Conservation (phyloP, 345 rosid species). For the Leavenworthia alabamica region DNA sequence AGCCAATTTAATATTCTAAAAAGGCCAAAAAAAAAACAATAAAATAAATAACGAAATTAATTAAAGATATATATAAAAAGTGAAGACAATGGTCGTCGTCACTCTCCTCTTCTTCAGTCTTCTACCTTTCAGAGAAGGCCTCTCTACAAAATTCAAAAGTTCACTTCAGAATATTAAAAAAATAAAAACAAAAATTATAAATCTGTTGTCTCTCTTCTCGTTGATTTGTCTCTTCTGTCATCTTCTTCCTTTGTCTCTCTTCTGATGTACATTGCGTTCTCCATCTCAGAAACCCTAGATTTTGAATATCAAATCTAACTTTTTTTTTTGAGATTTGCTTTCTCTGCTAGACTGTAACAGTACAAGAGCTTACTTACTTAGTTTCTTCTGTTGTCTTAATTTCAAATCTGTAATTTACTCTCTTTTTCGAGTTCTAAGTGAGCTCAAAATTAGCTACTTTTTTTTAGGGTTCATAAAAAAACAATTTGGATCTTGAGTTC, state of each 20-base stretch:
- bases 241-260: slow-evolving; percentile 16
- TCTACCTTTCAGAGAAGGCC: slow-evolving; percentile 22
- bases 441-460: slow-evolving; percentile 5
- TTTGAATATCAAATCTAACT: slow-evolving; percentile 48
- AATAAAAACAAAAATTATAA: not conserved
- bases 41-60: not conserved
- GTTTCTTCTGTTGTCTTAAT: not conserved
- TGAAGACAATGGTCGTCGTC: slow-evolving; percentile 27
- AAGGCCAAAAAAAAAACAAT: not conserved
- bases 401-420: slow-evolving; percentile 12
- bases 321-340: slow-evolving; percentile 14
- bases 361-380: slow-evolving; percentile 8
- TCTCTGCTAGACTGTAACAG: slow-evolving; percentile 9
- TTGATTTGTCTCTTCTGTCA: slow-evolving; percentile 28
- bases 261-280: slow-evolving; percentile 30
- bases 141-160: slow-evolving; percentile 15
- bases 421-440: not conserved
- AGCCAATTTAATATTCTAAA: slow-evolving; percentile 1
- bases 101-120: slow-evolving; percentile 19
- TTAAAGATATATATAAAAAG: slow-evolving; percentile 1
- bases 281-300: slow-evolving; percentile 43
- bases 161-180: not conserved
- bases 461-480: slow-evolving; percentile 19
- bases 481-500: slow-evolving; percentile 13
- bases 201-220: slow-evolving; percentile 21